phyloP scores from a whole-genome alignment of 2,329 filamentous ascomycete species.

The Tolypocladium album region DNA sequence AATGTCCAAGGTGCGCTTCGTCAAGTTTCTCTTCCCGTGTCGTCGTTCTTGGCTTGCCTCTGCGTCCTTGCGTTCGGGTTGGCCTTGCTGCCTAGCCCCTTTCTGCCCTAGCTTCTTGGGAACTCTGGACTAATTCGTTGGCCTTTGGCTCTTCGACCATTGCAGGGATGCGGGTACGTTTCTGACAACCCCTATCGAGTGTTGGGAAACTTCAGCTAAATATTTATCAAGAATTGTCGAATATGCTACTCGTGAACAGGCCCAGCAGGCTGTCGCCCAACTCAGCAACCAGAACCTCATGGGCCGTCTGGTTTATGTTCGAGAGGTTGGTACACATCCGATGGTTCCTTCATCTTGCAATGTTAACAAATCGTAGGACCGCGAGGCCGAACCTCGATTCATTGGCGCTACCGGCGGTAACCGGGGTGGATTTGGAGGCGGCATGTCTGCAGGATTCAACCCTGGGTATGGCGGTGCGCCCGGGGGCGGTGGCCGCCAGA shows the following conservation, averaged over 20 bases:
- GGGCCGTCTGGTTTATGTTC: conserved; percentile 96
- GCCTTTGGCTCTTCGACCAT: conserved; percentile 63
- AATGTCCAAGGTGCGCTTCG: conserved; percentile 99
- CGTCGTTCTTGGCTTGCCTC: conserved; percentile 16
- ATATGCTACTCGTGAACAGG: conserved; percentile 99
- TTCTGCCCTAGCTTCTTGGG: background rate
- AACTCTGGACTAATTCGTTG: conserved; percentile 14
- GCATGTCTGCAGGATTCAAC: conserved; percentile 42
- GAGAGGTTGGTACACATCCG: conserved; percentile 57
- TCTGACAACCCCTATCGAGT: background rate
- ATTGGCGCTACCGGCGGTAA: conserved; percentile 58
- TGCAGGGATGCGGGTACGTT: conserved; percentile 99
- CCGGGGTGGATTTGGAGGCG: conserved; percentile 51
- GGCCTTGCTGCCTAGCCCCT: background rate
- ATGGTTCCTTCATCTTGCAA: background rate
- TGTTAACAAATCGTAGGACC: conserved; percentile 52
- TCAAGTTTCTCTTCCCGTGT: conserved; percentile 34
- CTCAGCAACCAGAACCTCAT: conserved; percentile 99
- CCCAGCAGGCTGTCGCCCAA: conserved; percentile 91
- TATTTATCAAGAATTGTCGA: conserved; percentile 77
- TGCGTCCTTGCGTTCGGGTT: conserved; percentile 33
- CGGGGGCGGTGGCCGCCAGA: conserved; percentile 62
- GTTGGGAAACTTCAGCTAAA: background rate
- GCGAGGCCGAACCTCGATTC: conserved; percentile 95
- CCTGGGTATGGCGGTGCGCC: conserved; percentile 40